phyloP scores from a whole-genome alignment of 345 rosid species.

The Carallia brachiata region DNA sequence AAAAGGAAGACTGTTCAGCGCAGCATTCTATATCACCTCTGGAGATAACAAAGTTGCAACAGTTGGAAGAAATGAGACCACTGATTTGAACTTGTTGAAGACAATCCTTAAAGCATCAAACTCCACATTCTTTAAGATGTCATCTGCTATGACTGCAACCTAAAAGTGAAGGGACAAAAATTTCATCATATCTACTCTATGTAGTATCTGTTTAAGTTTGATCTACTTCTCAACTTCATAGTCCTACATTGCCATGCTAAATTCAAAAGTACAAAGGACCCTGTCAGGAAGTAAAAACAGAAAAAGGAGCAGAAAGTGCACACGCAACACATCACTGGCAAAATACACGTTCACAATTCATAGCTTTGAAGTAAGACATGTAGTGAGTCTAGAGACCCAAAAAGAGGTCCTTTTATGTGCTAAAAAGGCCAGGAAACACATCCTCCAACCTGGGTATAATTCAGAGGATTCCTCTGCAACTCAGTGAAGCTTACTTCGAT shows the following conservation, averaged over 20 bases:
- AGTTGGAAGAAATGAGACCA: constrained; percentile 72
- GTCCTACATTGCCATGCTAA: background rate
- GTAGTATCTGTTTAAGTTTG: background rate
- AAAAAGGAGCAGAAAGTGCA: background rate
- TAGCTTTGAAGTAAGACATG: background rate
- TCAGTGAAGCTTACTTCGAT: constrained; percentile 63
- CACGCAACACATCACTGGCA: too few species aligned
- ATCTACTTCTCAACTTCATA: background rate
- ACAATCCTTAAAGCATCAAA: constrained; percentile 86
- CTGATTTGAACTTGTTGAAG: constrained; percentile 88
- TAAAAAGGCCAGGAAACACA: background rate
- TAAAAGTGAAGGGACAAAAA: constrained; percentile 22
- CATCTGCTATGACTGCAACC: constrained; percentile 97
- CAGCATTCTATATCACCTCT: constrained; percentile 47
- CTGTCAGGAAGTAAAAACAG: background rate
- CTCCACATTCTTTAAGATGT: constrained; percentile 87
- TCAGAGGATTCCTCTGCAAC: constrained; percentile 85
- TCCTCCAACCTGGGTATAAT: constrained; percentile 73
- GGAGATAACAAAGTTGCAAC: constrained; percentile 85
- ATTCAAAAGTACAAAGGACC: background rate
- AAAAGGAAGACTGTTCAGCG: background rate
- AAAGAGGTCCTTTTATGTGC: background rate
- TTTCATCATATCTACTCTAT: background rate
- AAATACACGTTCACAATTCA: too few species aligned
- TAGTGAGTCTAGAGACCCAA: background rate